A percentile compares a stretch with the other conserved stretches of the same genome.
Conservation (phyloP, 2,329 filamentous ascomycete species). For the Talaromyces marneffei region DNA sequence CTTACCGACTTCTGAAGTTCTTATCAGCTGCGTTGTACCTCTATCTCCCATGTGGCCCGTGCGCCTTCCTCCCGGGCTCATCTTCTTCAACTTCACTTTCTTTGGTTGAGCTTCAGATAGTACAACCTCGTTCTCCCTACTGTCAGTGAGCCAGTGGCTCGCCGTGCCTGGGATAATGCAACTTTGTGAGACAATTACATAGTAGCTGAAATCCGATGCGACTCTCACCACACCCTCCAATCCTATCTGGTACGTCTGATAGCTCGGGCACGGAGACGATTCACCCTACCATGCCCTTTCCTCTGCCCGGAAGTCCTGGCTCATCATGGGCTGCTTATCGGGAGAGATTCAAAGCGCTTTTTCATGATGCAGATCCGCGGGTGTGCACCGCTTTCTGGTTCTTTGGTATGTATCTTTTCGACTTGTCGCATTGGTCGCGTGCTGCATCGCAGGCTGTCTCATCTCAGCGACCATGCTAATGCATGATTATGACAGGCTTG, state of each 20-base stretch:
- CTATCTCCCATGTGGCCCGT: background rate
- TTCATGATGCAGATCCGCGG: constrained; percentile 62
- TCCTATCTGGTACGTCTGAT: background rate
- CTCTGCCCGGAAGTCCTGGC: constrained; percentile 52
- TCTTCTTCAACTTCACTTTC: background rate
- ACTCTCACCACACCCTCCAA: background rate
- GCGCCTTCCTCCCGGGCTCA: background rate
- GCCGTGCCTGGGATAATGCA: background rate
- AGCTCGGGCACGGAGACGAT: constrained; percentile 18
- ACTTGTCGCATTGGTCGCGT: constrained; percentile 3
- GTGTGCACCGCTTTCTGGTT: constrained; percentile 86
- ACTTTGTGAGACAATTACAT: background rate
- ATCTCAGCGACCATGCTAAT: background rate
- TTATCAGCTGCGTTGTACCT: background rate
- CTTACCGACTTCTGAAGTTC: constrained; percentile 3
- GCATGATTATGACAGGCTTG: constrained; percentile 51
- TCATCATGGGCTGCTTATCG: constrained; percentile 70
- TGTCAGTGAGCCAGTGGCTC: background rate
- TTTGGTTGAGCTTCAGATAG: background rate
- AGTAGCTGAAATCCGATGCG: background rate
- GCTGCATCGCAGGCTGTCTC: background rate
- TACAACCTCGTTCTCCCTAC: background rate
- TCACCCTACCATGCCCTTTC: constrained; percentile 34
- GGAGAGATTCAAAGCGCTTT: constrained; percentile 57
- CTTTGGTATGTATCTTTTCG: constrained; percentile 61